Evolutionary conservation across 805 yeast genomes (phyloP).

Genomic region (Ogataea pignaliae): DNA sequence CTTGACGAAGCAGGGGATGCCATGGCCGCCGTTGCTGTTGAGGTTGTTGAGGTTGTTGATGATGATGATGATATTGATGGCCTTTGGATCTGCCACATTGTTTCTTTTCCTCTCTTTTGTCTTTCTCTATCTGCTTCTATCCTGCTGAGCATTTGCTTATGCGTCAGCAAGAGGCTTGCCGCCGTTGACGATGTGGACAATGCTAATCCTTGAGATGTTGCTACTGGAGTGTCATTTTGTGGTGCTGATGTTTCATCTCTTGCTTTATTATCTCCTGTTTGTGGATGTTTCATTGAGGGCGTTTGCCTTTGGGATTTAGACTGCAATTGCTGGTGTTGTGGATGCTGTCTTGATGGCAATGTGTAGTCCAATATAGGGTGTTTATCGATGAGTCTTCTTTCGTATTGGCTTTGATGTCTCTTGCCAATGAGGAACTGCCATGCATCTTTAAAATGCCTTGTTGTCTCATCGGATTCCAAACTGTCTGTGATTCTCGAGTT

Average conservation of each 20-base stretch:
- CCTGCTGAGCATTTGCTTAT: constrained; percentile 59
- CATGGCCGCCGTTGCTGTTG: too few species aligned
- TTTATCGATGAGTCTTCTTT: constrained; percentile 37
- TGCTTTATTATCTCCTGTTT: too few species aligned
- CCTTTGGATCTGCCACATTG: constrained; percentile 65
- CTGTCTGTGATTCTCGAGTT: background rate
- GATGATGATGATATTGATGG: constrained; percentile 12
- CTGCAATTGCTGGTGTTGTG: too few species aligned
- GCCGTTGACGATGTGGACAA: background rate
- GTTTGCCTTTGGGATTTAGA: constrained; percentile 5
- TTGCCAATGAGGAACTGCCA: constrained; percentile 46
- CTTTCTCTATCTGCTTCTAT: constrained; percentile 94
- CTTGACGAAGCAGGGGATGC: too few species aligned
- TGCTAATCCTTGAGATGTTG: constrained; percentile 1
- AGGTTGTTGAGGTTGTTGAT: too few species aligned
- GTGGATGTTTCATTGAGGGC: constrained; percentile 6
- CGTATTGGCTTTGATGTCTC: constrained; percentile 49
- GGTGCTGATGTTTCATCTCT: too few species aligned
- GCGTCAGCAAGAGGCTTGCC: constrained; percentile 11
- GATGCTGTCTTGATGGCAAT: background rate
- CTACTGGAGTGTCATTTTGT: background rate
- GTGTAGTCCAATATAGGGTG: constrained; percentile 13
- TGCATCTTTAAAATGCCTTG: constrained; percentile 17
- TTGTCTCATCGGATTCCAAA: background rate
- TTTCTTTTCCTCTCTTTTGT: constrained; percentile 79